phyloP scores from a whole-genome alignment of 495 filamentous ascomycete genomes.

The Lepidopterella palustris region DNA sequence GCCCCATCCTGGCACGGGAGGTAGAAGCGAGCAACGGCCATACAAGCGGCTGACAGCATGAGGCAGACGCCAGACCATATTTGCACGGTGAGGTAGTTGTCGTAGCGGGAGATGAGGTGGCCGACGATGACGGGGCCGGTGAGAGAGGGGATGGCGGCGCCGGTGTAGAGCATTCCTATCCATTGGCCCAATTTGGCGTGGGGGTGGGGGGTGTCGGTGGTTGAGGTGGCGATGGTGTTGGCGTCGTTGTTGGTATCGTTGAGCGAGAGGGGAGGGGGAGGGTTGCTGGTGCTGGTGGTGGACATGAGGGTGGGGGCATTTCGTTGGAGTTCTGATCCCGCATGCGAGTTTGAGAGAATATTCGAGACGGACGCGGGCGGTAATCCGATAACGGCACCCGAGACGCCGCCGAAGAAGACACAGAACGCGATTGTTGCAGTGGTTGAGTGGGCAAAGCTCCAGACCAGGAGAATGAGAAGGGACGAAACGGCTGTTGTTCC shows the following conservation, averaged over 20 bases:
- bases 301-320: constrained; percentile 1
- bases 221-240: background rate
- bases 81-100: constrained; percentile 30
- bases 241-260: background rate
- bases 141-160: constrained; percentile 34
- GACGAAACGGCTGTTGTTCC: constrained; percentile 30
- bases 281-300: background rate
- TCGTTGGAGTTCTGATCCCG: too few relatives aligned
- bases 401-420: constrained; percentile 37
- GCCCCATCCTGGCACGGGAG: constrained; percentile 6
- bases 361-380: constrained; percentile 39
- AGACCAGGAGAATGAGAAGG: constrained; percentile 35
- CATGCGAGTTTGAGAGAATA: constrained; percentile 31
- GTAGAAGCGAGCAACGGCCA: constrained; percentile 21
- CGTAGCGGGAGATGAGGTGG: constrained; percentile 28
- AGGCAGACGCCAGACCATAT: constrained; percentile 34
- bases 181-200: constrained; percentile 39
- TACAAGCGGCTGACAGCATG: constrained; percentile 27
- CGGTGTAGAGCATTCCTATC: constrained; percentile 43
- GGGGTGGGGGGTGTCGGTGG: background rate
- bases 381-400: constrained; percentile 39
- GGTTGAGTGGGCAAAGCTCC: constrained; percentile 31
- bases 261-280: background rate
- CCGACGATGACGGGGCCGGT: constrained; percentile 40
- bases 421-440: constrained; percentile 37